Percentiles rank a stretch among this genome's conserved stretches.
These are phyloP conservation scores for Zostera marina DNA, from an alignment of 116 monocot species.

Conservation along the genomic window DNA sequence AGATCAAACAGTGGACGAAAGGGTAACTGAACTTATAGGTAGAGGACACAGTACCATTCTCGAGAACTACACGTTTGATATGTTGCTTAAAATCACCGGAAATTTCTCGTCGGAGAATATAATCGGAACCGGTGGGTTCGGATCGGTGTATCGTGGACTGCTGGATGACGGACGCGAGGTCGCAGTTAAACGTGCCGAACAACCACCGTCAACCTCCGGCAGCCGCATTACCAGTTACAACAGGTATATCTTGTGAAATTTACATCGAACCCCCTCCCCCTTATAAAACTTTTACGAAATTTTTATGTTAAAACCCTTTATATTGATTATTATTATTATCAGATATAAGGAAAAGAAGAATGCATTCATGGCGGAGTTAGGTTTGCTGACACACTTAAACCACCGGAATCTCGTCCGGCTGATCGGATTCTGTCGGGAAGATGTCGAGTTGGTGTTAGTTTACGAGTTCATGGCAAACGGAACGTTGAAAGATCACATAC, in stretches of 20 bases:
- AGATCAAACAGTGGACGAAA: not conserved
- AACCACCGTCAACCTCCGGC: not conserved
- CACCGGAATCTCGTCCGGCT: conserved; percentile 72
- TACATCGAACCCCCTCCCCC: no score
- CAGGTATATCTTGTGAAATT: not conserved
- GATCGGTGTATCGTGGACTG: conserved; percentile 61
- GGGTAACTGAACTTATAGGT: not conserved
- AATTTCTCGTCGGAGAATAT: conserved; percentile 33
- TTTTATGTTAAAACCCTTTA: not conserved
- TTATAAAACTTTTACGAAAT: no score
- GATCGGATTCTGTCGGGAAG: conserved; percentile 38
- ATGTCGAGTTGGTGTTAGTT: conserved; percentile 39
- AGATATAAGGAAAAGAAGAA: conserved; percentile 14
- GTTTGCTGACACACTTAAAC: conserved; percentile 52
- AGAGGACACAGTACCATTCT: conserved; percentile 14
- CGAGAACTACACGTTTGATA: conserved; percentile 36
- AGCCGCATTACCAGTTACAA: not conserved
- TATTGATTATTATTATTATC: not conserved
- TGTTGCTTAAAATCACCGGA: conserved; percentile 24
- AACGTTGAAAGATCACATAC: conserved; percentile 54
- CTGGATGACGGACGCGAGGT: conserved; percentile 52
- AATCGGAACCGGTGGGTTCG: conserved; percentile 79
- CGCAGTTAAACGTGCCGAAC: conserved; percentile 57
- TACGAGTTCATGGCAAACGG: conserved; percentile 63
- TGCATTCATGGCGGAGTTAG: conserved; percentile 54